Evolutionary conservation across 306 rosid species (phyloP).

Genomic region (Cucumis sativus): Cucumber_9930_V3 NC_026655.2:5810501-5811000

Average conservation of each 20-base stretch:
- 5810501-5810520: neutral
- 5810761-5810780: too few relatives aligned
- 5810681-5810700: too few relatives aligned
- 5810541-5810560: neutral
- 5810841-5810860: neutral
- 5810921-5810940: neutral
- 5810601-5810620: neutral
- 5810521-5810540: neutral
- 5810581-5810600: neutral
- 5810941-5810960: neutral
- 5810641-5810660: neutral
- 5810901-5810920: neutral
- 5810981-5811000: slow-evolving; percentile 69
- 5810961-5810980: slow-evolving; percentile 19
- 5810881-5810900: neutral
- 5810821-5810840: neutral
- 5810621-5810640: neutral
- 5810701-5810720: too few relatives aligned
- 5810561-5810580: neutral
- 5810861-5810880: neutral
- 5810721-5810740: too few relatives aligned
- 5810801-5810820: neutral
- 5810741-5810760: too few relatives aligned
- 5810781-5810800: neutral
- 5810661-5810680: too few relatives aligned